Percentiles rank a stretch among this genome's conserved stretches.
Conservation (phyloP, 1,284 basidiomycete species). For the Cryptococcus floricola region DNA sequence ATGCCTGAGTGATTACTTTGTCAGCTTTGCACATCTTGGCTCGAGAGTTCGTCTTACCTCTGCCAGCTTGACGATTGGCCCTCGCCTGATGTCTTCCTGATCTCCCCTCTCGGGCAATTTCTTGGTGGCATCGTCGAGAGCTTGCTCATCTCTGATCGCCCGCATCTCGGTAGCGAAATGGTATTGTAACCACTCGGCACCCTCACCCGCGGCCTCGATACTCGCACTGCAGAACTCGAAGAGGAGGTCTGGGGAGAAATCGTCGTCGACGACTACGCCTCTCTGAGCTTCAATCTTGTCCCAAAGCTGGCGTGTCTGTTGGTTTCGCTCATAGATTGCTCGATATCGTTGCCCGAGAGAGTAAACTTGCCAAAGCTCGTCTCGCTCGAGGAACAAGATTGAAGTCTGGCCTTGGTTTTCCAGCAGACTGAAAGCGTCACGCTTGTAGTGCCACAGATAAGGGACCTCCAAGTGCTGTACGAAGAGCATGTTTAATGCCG, state of each 20-base stretch:
- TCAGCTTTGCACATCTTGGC: neutral
- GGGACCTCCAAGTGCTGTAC: constrained; percentile 86
- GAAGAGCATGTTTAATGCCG: constrained; percentile 78
- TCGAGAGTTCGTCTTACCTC: constrained; percentile 20
- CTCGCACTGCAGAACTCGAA: constrained; percentile 44
- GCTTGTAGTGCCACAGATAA: constrained; percentile 89
- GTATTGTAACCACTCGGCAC: constrained; percentile 85
- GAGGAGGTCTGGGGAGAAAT: constrained; percentile 35
- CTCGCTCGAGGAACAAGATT: constrained; percentile 64
- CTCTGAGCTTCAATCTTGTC: constrained; percentile 45
- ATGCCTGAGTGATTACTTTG: constrained; percentile 19
- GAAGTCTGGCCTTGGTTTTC: constrained; percentile 38
- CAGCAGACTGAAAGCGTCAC: constrained; percentile 56
- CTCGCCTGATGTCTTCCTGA: constrained; percentile 27
- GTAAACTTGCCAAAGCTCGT: constrained; percentile 85
- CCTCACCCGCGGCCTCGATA: constrained; percentile 86
- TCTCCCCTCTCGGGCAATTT: constrained; percentile 29
- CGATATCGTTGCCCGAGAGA: constrained; percentile 79
- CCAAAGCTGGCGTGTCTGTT: constrained; percentile 63
- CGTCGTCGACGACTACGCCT: constrained; percentile 39
- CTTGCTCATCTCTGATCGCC: constrained; percentile 63
- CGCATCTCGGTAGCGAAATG: constrained; percentile 62
- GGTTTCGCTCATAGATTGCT: constrained; percentile 70
- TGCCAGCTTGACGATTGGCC: constrained; percentile 42
- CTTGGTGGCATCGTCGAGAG: constrained; percentile 61